These are phyloP conservation scores for Cyclaneusma minus DNA, from an alignment of 2,329 filamentous ascomycete genomes.

Conservation along the genomic window DNA sequence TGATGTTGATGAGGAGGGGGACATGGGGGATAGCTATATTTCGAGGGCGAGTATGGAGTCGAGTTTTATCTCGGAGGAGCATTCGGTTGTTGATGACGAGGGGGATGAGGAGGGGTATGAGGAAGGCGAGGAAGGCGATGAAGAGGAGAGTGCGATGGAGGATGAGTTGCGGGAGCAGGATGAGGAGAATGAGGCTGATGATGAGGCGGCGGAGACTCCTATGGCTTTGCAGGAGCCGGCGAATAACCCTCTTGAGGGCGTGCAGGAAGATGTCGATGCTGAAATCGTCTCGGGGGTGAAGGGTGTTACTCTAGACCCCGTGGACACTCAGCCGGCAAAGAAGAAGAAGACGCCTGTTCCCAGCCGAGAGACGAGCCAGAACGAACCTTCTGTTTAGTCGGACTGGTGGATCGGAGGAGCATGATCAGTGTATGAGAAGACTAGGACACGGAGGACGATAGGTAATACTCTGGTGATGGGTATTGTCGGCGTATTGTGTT, in stretches of 20 bases:
- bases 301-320: conserved; percentile 33
- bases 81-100: no score
- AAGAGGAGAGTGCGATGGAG: no score
- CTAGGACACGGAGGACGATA: no score
- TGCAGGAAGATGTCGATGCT: conserved; percentile 31
- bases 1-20: conserved; percentile 33
- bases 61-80: no score
- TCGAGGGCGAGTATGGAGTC: no score
- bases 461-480: no score
- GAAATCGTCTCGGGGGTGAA: conserved; percentile 45
- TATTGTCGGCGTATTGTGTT: no score
- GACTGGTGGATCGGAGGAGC: no score
- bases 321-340: conserved; percentile 8
- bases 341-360: conserved; percentile 5
- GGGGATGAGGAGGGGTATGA: conserved; percentile 5
- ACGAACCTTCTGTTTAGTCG: no score
- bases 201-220: background rate
- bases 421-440: no score
- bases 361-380: no score
- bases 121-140: conserved; percentile 17
- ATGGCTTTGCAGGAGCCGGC: background rate
- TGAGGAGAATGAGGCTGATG: conserved; percentile 6
- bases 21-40: conserved; percentile 39
- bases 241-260: background rate
- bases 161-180: conserved; percentile 3